Conservation (phyloP, 257 asterid species). For the Ballota nigra region DNA sequence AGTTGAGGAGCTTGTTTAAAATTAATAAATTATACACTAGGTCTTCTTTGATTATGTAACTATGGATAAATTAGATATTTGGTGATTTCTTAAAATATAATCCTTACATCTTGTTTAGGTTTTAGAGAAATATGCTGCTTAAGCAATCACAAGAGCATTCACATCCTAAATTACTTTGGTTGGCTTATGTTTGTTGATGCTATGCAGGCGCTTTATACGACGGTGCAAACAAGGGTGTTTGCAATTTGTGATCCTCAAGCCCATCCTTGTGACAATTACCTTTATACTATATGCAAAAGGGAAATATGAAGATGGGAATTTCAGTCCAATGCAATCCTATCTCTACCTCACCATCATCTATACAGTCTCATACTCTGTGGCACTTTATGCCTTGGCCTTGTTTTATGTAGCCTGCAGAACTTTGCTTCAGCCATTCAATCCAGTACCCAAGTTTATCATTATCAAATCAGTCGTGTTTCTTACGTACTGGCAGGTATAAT, state of each 20-base stretch:
- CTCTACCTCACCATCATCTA: constrained; percentile 94
- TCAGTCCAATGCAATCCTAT: constrained; percentile 80
- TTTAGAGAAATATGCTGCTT: not conserved
- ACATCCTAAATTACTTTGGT: constrained; percentile 7
- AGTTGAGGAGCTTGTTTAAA: constrained; percentile 7
- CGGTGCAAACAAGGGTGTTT: constrained; percentile 96
- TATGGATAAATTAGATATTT: constrained; percentile 5
- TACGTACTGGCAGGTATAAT: constrained; percentile 91
- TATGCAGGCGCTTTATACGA: constrained; percentile 92
- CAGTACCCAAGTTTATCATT: constrained; percentile 93
- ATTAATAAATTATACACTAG: not conserved
- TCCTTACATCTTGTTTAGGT: not conserved
- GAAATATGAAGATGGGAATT: constrained; percentile 89
- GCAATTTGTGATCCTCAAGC: constrained; percentile 98
- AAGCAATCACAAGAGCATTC: not conserved
- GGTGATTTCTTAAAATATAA: not conserved
- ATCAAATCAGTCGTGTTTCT: constrained; percentile 96
- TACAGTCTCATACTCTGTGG: constrained; percentile 87
- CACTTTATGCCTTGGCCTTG: constrained; percentile 90
- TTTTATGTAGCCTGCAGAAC: constrained; percentile 94
- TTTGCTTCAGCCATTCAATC: constrained; percentile 94
- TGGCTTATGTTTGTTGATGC: constrained; percentile 9
- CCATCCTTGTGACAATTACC: constrained; percentile 72
- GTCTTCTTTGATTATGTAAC: constrained; percentile 1
- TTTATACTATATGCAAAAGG: constrained; percentile 85